Evolutionary conservation across 2,329 filamentous ascomycete genomes (phyloP), one percentile per base, ranked within the genome.

Genomic region (Verticillium alfalfae): DNA sequence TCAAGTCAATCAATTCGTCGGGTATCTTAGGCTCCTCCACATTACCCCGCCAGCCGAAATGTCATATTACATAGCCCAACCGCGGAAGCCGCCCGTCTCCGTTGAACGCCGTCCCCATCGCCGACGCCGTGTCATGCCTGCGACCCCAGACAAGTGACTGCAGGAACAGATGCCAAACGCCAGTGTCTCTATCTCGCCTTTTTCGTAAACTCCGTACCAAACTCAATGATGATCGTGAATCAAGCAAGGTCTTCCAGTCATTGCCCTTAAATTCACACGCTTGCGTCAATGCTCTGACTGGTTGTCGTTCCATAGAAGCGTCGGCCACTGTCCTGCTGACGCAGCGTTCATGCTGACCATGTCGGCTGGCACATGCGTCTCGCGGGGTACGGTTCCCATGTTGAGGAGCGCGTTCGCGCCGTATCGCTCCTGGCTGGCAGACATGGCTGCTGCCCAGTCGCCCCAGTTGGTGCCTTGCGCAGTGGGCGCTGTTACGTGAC

Each of bases 401-500:
- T 77, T 80, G 64, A 84, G 71, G 13, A 84, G 71, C 15, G 81
- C 77, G 56, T 75, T 79, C 34, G 81, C 81, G 63, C 78, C 79
- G 69, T 79, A 83, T 31, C 79, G 75, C 55, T 82, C 79, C 62
- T 81, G 79, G 38, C 71, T 79, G 65, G 82, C 78, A 38, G 78
- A 76, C 34, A 85, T 79, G 60, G 81, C 80, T 0, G 78, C 75
- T 9, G 81, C 80, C 83, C 83, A 85, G 70, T 84, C 79, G 16
- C 82, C 77, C 82, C 82, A 85, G 0, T 80, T 75, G 63, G 79
- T 84, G 8, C 73, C 75, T 3, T 72, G 69, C 12, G 65, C 64
- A 4, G 62, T 57, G 4, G 41, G 49, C 2, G 45, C 45, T 15
- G 45, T 49, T 6, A 8, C 36, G 13, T 69, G 67, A 39, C 70